Evolutionary conservation across 148 eudicot species (phyloP).

Genomic region (Persicaria tinctoria): DNA sequence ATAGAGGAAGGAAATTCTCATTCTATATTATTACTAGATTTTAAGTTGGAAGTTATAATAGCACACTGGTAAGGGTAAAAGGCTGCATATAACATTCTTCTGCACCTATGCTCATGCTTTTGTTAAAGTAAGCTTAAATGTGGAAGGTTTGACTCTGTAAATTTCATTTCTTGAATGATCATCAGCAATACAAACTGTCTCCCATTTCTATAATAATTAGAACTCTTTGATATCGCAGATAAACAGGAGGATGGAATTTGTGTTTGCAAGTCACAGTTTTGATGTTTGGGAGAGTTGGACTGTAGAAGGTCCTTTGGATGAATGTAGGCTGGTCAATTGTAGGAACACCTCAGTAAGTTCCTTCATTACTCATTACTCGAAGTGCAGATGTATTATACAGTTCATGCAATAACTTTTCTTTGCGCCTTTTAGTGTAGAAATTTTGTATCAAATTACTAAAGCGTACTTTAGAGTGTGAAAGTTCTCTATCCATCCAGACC

Average conservation of each 20-base stretch:
- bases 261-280: constrained; percentile 97
- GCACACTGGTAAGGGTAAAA: not conserved
- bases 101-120: too few species aligned
- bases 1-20: not conserved
- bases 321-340: constrained; percentile 88
- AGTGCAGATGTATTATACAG: not conserved
- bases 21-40: not conserved
- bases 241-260: constrained; percentile 92
- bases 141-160: not conserved
- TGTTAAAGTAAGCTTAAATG: not conserved
- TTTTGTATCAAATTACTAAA: not conserved
- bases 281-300: constrained; percentile 99
- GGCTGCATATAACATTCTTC: not conserved
- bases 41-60: constrained; percentile 4
- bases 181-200: not conserved
- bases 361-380: not conserved
- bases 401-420: not conserved
- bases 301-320: constrained; percentile 80
- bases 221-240: constrained; percentile 43
- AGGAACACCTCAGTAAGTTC: constrained; percentile 71
- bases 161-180: too few species aligned
- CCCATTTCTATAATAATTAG: not conserved
- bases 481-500: not conserved
- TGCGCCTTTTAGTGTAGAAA: not conserved
- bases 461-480: not conserved